These are phyloP conservation scores for Arachnomyces sp. DNA, from an alignment of 2,329 filamentous ascomycete genomes.

Conservation along the genomic window DNA sequence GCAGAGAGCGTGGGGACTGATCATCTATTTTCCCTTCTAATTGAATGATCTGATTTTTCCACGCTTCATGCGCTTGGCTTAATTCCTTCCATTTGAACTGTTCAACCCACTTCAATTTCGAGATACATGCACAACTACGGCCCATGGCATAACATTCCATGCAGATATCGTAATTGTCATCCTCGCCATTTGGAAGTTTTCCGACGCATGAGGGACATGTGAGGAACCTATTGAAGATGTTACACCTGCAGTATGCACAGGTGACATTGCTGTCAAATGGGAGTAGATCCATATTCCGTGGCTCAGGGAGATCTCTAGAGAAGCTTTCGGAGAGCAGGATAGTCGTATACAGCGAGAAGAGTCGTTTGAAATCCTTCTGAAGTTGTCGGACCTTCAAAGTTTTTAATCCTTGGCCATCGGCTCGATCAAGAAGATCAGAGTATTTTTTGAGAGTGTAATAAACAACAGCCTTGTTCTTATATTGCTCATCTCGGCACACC, in stretches of 20 bases:
- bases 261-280: conserved; percentile 86
- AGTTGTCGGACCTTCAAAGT: conserved; percentile 57
- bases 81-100: conserved; percentile 83
- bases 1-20: conserved; percentile 54
- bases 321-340: conserved; percentile 85
- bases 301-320: conserved; percentile 50
- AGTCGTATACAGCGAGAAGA: conserved; percentile 69
- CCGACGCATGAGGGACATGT: conserved; percentile 80
- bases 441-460: conserved; percentile 84
- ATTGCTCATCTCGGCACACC: conserved; percentile 94
- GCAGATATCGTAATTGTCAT: conserved; percentile 87
- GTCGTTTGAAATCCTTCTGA: conserved; percentile 69
- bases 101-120: conserved; percentile 80
- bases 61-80: conserved; percentile 67
- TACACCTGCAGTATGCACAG: conserved; percentile 89
- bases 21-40: conserved; percentile 61
- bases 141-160: conserved; percentile 99
- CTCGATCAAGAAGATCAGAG: conserved; percentile 48
- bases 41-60: conserved; percentile 69
- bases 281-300: conserved; percentile 64
- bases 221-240: conserved; percentile 94
- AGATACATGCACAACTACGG: conserved; percentile 81
- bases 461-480: conserved; percentile 95
- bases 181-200: conserved; percentile 58
- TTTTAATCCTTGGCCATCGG: conserved; percentile 42